Evolutionary conservation across 345 rosid species (phyloP).

Genomic region (Cardamine occulta): DNA sequence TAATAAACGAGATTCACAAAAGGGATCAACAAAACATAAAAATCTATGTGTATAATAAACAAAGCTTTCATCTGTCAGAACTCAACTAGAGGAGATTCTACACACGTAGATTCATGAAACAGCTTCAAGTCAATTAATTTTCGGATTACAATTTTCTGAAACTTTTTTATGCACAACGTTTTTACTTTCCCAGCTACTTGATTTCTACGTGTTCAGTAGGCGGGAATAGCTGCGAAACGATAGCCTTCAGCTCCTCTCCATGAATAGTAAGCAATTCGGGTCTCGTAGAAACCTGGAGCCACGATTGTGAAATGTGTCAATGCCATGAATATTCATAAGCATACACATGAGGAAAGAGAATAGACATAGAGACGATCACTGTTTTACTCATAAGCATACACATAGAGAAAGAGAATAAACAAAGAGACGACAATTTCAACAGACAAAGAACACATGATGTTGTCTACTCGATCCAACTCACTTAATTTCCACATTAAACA

Average conservation of each 20-base stretch:
- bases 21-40: slow-evolving; percentile 3
- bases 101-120: slow-evolving; percentile 10
- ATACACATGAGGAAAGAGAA: neutral
- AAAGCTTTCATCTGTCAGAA: neutral
- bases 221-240: slow-evolving; percentile 81
- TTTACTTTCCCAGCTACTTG: slow-evolving; percentile 18
- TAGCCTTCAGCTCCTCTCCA: slow-evolving; percentile 89
- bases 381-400: slow-evolving; percentile 11
- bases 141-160: slow-evolving; percentile 4
- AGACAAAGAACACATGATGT: no score
- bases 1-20: neutral
- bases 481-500: no score
- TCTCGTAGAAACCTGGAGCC: slow-evolving; percentile 82
- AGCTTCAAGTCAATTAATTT: slow-evolving; percentile 16
- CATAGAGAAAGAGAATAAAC: neutral
- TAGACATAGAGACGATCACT: neutral
- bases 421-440: neutral
- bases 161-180: slow-evolving; percentile 30
- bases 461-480: neutral
- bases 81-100: slow-evolving; percentile 12
- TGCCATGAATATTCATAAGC: slow-evolving; percentile 3
- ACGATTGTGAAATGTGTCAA: slow-evolving; percentile 21
- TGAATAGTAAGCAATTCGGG: slow-evolving; percentile 84
- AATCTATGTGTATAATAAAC: slow-evolving; percentile 1
- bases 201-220: slow-evolving; percentile 48